Percentiles rank a stretch among this genome's conserved stretches.
phyloP scores from a whole-genome alignment of 345 rosid genomes.

The Eucalyptus caleyi region DNA sequence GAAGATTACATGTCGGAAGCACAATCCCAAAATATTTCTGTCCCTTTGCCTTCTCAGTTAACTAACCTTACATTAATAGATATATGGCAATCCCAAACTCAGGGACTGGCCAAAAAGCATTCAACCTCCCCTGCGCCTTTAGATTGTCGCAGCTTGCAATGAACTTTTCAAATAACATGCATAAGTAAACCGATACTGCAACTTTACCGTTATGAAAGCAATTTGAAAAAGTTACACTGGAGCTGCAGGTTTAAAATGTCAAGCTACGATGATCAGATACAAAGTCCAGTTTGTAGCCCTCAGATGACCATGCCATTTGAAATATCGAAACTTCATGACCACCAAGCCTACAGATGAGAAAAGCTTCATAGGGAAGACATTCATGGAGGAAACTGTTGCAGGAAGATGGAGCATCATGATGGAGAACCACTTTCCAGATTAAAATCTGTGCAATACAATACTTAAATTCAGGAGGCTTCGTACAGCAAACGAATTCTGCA shows the following conservation, averaged over 20 bases:
- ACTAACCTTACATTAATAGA: constrained; percentile 46
- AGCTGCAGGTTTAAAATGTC: constrained; percentile 1
- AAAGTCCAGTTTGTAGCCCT: constrained; percentile 75
- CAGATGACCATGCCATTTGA: constrained; percentile 75
- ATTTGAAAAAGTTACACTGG: not conserved
- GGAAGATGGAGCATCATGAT: not conserved
- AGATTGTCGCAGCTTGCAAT: constrained; percentile 1
- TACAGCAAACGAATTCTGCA: not conserved
- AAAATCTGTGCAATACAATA: constrained; percentile 39
- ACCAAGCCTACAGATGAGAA: constrained; percentile 45
- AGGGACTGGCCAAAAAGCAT: constrained; percentile 78
- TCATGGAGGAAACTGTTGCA: constrained; percentile 3
- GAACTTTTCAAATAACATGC: constrained; percentile 41
- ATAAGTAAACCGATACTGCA: not conserved
- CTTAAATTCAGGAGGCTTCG: not conserved
- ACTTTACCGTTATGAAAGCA: not conserved
- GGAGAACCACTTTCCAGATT: constrained; percentile 59
- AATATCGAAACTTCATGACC: constrained; percentile 98
- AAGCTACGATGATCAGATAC: constrained; percentile 97
- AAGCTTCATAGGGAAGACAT: constrained; percentile 21
- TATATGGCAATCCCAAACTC: constrained; percentile 91
- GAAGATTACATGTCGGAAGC: not conserved
- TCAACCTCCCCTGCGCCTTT: constrained; percentile 8
- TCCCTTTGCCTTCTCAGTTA: not conserved
- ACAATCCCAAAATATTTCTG: not conserved